Percentiles rank a stretch among this genome's conserved stretches.
These are phyloP conservation scores for Morella rubra DNA, from an alignment of 306 rosid genomes.

Conservation along the genomic window DNA sequence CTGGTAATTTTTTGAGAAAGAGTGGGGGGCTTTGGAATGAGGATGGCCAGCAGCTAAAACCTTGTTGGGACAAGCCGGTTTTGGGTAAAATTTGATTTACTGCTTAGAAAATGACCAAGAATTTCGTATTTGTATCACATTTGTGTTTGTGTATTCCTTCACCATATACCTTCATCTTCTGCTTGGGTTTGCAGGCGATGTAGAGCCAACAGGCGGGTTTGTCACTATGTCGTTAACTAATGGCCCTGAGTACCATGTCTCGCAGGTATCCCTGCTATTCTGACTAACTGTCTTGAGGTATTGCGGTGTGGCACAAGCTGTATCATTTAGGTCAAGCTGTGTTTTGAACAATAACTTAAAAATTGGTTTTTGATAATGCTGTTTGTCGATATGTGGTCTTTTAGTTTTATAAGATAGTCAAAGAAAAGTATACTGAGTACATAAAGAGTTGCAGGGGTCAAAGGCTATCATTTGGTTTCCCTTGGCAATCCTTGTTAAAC, in stretches of 20 bases:
- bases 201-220: slow-evolving; percentile 71
- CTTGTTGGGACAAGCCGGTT: slow-evolving; percentile 77
- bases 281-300: slow-evolving; percentile 21
- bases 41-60: slow-evolving; percentile 62
- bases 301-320: slow-evolving; percentile 1
- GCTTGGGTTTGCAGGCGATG: slow-evolving; percentile 56
- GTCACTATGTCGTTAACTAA: slow-evolving; percentile 85
- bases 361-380: not conserved
- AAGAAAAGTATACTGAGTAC: not conserved
- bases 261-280: slow-evolving; percentile 63
- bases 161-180: slow-evolving; percentile 21
- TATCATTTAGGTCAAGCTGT: not conserved
- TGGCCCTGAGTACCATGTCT: slow-evolving; percentile 94
- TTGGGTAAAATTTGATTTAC: slow-evolving; percentile 46
- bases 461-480: not conserved
- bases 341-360: not conserved
- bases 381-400: not conserved
- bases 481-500: not conserved
- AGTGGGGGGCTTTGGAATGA: slow-evolving; percentile 61
- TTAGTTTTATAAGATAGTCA: not conserved
- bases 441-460: too few species aligned
- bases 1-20: slow-evolving; percentile 44
- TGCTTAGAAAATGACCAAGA: slow-evolving; percentile 15
- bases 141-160: not conserved
- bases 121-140: not conserved